These are phyloP conservation scores for Vaccinium darrowii DNA, from an alignment of 148 eudicot genomes.

Conservation along the genomic window DNA sequence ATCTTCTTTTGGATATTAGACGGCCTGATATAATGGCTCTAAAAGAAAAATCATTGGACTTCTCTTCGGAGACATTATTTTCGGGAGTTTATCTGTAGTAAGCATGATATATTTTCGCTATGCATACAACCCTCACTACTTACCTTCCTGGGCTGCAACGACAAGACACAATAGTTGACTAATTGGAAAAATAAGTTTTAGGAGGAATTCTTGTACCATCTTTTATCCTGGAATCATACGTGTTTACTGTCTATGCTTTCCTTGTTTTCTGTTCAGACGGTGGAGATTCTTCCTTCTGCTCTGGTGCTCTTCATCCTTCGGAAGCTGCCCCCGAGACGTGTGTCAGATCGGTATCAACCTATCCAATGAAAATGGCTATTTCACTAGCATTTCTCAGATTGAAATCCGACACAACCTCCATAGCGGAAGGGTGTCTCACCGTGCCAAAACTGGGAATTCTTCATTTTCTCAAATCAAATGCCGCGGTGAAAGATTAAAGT, in stretches of 20 bases:
- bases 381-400: background rate
- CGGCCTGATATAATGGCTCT: background rate
- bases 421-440: background rate
- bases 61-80: background rate
- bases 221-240: background rate
- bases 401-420: background rate
- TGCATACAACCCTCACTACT: background rate
- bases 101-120: background rate
- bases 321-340: constrained; percentile 59
- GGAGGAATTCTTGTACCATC: background rate
- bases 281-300: constrained; percentile 60
- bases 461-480: background rate
- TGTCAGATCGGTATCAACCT: constrained; percentile 54
- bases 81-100: background rate
- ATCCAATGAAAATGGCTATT: constrained; percentile 33
- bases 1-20: background rate
- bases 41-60: background rate
- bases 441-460: background rate
- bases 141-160: background rate
- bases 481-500: background rate
- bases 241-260: background rate
- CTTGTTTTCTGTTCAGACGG: constrained; percentile 33
- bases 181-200: background rate
- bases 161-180: background rate
- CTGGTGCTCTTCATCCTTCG: constrained; percentile 65